These are phyloP conservation scores for Alternaria incomplexa DNA, from an alignment of 2,329 filamentous ascomycete genomes.

Conservation along the genomic window DNA sequence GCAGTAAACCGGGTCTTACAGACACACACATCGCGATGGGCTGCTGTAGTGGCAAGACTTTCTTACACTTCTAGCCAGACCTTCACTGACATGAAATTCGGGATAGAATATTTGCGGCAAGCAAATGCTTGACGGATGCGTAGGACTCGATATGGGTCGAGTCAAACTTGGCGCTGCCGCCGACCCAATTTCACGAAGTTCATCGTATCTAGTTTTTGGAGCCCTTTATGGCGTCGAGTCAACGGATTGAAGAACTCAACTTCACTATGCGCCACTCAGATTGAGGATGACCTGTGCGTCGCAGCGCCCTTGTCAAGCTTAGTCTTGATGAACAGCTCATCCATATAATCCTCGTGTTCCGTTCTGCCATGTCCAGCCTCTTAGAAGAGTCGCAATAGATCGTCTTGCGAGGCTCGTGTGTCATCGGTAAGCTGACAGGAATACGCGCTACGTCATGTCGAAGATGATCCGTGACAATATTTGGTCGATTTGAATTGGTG, in stretches of 20 bases:
- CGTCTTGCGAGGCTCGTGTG: neutral
- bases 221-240: neutral
- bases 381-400: neutral
- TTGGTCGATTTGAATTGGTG: neutral
- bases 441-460: neutral
- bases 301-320: neutral
- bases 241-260: neutral
- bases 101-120: neutral
- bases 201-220: neutral
- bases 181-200: no score
- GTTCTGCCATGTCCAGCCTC: neutral
- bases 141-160: neutral
- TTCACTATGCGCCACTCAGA: neutral
- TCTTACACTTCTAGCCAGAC: neutral
- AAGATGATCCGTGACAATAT: neutral
- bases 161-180: neutral
- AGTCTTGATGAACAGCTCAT: neutral
- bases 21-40: neutral
- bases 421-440: neutral
- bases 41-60: neutral
- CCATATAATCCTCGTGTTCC: neutral
- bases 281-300: neutral
- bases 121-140: neutral
- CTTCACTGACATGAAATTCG: neutral
- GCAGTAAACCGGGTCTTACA: neutral